Evolutionary conservation across 495 filamentous ascomycete species (phyloP), one percentile per base, ranked within the genome.

Genomic region (Physcia stellaris): DNA sequence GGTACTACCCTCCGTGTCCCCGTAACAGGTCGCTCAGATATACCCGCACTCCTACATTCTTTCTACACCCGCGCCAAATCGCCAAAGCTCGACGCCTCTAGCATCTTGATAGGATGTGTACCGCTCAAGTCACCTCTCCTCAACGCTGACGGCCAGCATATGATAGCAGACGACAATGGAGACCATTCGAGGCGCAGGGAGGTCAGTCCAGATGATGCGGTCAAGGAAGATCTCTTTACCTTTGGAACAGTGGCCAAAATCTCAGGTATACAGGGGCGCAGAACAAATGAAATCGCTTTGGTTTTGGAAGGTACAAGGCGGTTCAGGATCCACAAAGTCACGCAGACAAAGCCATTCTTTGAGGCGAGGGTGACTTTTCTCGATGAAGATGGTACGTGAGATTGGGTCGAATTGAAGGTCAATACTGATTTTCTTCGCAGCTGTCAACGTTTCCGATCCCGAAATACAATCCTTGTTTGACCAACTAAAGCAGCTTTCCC

Each of bases 221-320:
- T 64, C 20, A 80, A 78, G 53, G 71, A 77, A 15, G 79, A 86
- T 50, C 59, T 94, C 12, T 93, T 81, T 57, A 64, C 61, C 20
- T 83, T 73, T 55, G 87, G 83, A 17, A 80, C 80, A 7, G 64
- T 83, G 21, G 86, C 81, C 12, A 86, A 80, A 58, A 83, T 94
- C 40, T 76, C 77, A 28, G 85, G 83, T 16, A 75, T 93, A 31
- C 83, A 92, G 50, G 83, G 84, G 10, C 66, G 80, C 30, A 71
- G 79, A 40, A 75, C 75, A n/a, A 74, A 79, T 18, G 80, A 93
- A 49, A 73, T 87, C 22, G 76, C 75, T 35, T 53, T 99, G 35
- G 64, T 94, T 2, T 83, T 99, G 7, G 85, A 95, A 50, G 92
- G 92, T 16, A 57, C 84, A 12, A 72, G 75, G 37, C 69, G 92